Evolutionary conservation across 2,329 filamentous ascomycete species (phyloP), one percentile per base, ranked within the genome.

Genomic region (Pezicula neosporulosa): DNA sequence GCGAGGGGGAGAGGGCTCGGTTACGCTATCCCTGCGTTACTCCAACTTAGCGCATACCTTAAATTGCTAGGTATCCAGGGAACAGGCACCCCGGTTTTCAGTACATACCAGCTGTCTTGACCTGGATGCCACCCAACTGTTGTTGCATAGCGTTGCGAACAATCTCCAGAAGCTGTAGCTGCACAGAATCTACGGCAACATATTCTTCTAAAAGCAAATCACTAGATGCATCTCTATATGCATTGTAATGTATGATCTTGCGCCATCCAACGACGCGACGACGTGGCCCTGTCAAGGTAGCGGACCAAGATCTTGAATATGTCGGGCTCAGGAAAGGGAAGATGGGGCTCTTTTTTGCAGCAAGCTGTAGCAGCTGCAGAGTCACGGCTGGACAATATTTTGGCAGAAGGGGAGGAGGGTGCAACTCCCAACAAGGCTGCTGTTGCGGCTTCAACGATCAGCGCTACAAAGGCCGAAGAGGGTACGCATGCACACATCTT

Each of bases 321-420:
- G 66, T 56, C 63, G 39, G 60, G 64, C 47, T 59, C 64, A 28
- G 43, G 52, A 27, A 68, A 71, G 50, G 59, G 81, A 59, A 80
- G 81, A 82, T 91, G 88, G 88, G 87, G 86, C 43, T 84, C 83
- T 30, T 87, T 96, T 66, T 79, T 97, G 54, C 89, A 91, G 58
- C 90, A 93, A 70, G 92, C 93, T 57, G 90, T 97, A 54, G 91
- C 92, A 49, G 92, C 92, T 54, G 88, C 99, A 52, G 94, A 99
- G 73, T 95, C 92, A 53, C 85, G 89, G 41, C 81, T 99, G 53
- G 94, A 99, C 69, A 92, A 83, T 46, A 96, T 99, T 52, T 80
- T 99, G 54, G 85, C 90, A 49, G 92, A 97, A 59, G 85, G 89
- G 50, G 83, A 86, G 41, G 81, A 82, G 44, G 68, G 48, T 28